Base-by-base conservation (phyloP, 768 basidiomycete species). In the Calocybe cyanea region DNA sequence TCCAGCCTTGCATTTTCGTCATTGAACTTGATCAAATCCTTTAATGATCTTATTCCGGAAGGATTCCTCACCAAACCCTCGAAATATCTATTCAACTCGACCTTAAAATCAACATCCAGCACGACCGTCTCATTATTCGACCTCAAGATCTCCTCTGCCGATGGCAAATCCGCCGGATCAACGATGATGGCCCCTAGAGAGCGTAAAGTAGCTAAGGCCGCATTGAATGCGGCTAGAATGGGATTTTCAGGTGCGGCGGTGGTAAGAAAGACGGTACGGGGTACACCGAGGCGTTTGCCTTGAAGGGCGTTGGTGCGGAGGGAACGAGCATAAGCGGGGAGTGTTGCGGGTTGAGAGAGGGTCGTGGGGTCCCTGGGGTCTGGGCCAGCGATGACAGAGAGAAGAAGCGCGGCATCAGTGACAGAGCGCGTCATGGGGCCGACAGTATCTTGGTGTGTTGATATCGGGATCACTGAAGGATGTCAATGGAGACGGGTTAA, bases 131-230 rank as follows among this genome's bases (percentile, higher is more conserved):
- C 81, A 45, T 80, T 78, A 11, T 71, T 70, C 0, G 75, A 75
- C 80, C 53, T 48, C 15, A 69, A 54, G 25, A 80, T 70, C 43
- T 78, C 79, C 1, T 72, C 67, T 2, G 74, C 76, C 20, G 76
- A 75, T 0, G 80, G 75, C 13, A 85, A 62, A 47, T 84, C 78
- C 1, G 80, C 77, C 0, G 81, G 80, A 55, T 86, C 83, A 6
- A 85, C 68, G 3, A 86, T 65, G 1, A 73, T 71, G 1, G 75
- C 75, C 2, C 77, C 76, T 1, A 78, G 62, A 3, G 50, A 49
- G 30, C 61, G 55, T 9, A 78, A 60, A 0, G 64, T 65, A 11
- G 53, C 25, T 33, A 77, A 52, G 0, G 73, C 71, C 24, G 62
- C 31, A 32, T 73, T 65, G 41, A 76, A 76, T 1, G 63, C 71